Evolutionary conservation across 1,284 basidiomycete genomes (phyloP), one percentile per base, ranked within the genome.

Genomic region (Fomitiporia mediterranea): DNA sequence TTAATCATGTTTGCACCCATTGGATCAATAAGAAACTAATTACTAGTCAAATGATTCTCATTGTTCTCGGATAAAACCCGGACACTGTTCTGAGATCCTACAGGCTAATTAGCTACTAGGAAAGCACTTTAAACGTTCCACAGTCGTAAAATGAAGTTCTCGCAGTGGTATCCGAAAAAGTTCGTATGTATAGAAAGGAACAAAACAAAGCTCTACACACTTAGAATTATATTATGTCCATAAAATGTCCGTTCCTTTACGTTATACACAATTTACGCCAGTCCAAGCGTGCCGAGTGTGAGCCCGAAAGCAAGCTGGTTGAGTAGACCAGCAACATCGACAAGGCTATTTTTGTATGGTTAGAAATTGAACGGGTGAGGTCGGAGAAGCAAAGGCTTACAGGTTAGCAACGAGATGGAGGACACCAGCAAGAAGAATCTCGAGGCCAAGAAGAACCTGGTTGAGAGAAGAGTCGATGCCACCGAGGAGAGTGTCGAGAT

Each of bases 201-300:
- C 13, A 17, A 37, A 17, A 13, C 35, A 37, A 37, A 37, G 17
- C 17, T n/a, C 11, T 11, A 37, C 11, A 37, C 17, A 37, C 11
- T 37, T n/a, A 37, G 17, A 37, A 4, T n/a, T 4, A 37, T 37
- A 4, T n/a, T 17, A 40, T 40, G 8, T 40, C 8, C 3, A 21
- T 2, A 15, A 40, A 15, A 8, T 40, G 15, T 21, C 19, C 9
- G 39, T 15, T 19, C 39, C 13, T 13, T 2, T 40, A 8, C 21
- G 9, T 19, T 17, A 15, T 2, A 15, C 13, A 40, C 21, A 23
- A 40, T 21, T 8, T 8, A 40, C 2, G 27, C 66, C 38, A 68
- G 60, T 15, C 66, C 67, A 23, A 68, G 64, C 17, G 65, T 49
- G 13, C 59, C 64, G 34, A 68, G 63, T 8, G 65, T 64, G 17